Evolutionary conservation across 2,329 filamentous ascomycete genomes (phyloP).

Genomic region (Leptodontidium sp.): DNA sequence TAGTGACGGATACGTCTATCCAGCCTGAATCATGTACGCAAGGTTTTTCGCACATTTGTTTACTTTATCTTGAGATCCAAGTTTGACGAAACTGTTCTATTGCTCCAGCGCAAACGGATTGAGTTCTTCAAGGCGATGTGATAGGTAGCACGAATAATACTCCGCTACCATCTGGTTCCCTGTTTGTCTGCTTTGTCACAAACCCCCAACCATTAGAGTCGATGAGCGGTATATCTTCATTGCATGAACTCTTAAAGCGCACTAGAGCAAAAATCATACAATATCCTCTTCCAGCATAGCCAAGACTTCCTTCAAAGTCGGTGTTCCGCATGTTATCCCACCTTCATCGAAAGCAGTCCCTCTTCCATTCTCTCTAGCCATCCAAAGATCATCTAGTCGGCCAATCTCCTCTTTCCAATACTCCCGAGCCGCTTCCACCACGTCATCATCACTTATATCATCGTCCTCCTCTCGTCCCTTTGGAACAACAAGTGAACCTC

Average conservation of each 20-base stretch:
- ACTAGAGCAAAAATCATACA: too few species aligned
- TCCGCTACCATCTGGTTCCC: too few species aligned
- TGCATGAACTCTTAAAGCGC: too few species aligned
- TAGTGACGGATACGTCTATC: not conserved
- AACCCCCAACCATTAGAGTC: too few species aligned
- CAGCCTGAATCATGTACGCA: not conserved
- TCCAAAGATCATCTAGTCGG: not conserved
- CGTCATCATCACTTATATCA: not conserved
- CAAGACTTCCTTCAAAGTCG: not conserved
- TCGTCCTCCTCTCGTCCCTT: not conserved
- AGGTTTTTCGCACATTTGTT: too few species aligned
- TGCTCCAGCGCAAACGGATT: too few species aligned
- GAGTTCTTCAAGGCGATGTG: too few species aligned
- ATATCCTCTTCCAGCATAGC: not conserved
- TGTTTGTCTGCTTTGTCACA: too few species aligned
- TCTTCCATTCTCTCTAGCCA: not conserved
- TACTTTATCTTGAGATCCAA: too few species aligned
- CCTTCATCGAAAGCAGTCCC: not conserved
- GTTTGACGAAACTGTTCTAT: too few species aligned
- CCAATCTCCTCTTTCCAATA: not conserved
- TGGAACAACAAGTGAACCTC: not conserved
- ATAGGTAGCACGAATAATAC: too few species aligned
- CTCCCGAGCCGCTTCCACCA: not conserved
- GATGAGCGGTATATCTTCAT: too few species aligned
- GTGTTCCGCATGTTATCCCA: not conserved